phyloP scores from a whole-genome alignment of 2,329 filamentous ascomycete genomes.

The Pseudophaeomoniella oleicola region DNA sequence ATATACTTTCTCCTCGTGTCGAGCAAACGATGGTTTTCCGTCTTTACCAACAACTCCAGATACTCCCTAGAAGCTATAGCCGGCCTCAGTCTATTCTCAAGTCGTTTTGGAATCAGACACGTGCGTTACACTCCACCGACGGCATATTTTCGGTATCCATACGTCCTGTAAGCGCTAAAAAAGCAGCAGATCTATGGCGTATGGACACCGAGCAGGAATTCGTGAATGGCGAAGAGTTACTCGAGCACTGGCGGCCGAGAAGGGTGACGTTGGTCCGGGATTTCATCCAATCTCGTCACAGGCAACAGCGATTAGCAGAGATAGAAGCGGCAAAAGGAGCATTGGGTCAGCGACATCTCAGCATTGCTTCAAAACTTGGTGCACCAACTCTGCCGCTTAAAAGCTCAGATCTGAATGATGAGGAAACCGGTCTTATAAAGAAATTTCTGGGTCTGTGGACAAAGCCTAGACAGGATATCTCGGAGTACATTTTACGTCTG shows the following conservation, averaged over 20 bases:
- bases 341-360: conserved; percentile 23
- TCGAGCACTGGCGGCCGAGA: conserved; percentile 73
- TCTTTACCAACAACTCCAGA: conserved; percentile 66
- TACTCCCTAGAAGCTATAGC: conserved; percentile 69
- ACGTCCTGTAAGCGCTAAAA: conserved; percentile 77
- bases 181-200: conserved; percentile 85
- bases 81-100: conserved; percentile 79
- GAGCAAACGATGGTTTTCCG: conserved; percentile 81
- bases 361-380: conserved; percentile 4
- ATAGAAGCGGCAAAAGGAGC: conserved; percentile 50
- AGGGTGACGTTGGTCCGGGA: conserved; percentile 86
- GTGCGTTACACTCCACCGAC: conserved; percentile 75
- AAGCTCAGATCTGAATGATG: conserved; percentile 2
- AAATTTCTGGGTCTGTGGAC: conserved; percentile 15
- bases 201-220: conserved; percentile 93
- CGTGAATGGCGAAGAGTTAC: conserved; percentile 83
- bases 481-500: conserved; percentile 24
- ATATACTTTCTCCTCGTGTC: conserved; percentile 68
- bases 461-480: conserved; percentile 18
- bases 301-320: conserved; percentile 59
- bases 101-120: conserved; percentile 68
- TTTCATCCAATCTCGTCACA: conserved; percentile 61
- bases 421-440: conserved; percentile 23
- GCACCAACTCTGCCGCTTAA: conserved; percentile 12
- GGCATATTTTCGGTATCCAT: conserved; percentile 77